phyloP scores from a whole-genome alignment of 1,284 basidiomycete genomes.

The Cerioporus squamosus region DNA sequence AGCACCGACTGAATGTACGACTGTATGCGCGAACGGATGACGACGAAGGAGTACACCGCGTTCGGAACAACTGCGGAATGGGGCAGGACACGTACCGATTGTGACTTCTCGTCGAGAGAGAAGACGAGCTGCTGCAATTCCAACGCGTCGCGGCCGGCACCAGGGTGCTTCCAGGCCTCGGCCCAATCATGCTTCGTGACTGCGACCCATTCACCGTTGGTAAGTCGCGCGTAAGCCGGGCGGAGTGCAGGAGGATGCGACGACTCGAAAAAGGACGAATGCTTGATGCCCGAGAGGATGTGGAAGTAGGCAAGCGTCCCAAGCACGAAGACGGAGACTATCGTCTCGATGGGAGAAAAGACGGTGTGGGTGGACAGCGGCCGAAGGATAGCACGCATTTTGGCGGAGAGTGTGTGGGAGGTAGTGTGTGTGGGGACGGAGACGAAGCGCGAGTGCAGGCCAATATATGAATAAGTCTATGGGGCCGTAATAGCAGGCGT shows the following conservation, averaged over 20 bases:
- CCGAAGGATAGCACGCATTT: constrained; percentile 60
- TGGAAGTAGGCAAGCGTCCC: constrained; percentile 94
- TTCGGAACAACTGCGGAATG: background rate
- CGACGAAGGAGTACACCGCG: background rate
- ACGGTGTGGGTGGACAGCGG: constrained; percentile 69
- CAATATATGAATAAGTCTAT: constrained; percentile 25
- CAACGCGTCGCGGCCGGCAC: constrained; percentile 42
- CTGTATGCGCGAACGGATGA: background rate
- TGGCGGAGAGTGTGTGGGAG: constrained; percentile 5
- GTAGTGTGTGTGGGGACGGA: background rate
- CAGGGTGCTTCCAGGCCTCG: constrained; percentile 37
- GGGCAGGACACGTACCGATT: constrained; percentile 36
- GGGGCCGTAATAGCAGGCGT: constrained; percentile 16
- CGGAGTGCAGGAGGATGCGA: constrained; percentile 49
- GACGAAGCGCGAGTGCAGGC: constrained; percentile 3
- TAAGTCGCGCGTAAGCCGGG: constrained; percentile 57
- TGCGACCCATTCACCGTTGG: constrained; percentile 57
- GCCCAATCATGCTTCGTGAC: constrained; percentile 57
- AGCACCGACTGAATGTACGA: constrained; percentile 18
- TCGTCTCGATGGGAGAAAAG: constrained; percentile 79
- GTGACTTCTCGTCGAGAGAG: constrained; percentile 46
- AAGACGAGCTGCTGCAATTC: constrained; percentile 73
- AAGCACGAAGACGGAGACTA: constrained; percentile 85
- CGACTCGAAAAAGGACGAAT: constrained; percentile 69
- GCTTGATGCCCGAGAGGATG: constrained; percentile 84